Conservation (phyloP, 2,329 filamentous ascomycete genomes). For the Beauveria scarabaeidicola region DNA sequence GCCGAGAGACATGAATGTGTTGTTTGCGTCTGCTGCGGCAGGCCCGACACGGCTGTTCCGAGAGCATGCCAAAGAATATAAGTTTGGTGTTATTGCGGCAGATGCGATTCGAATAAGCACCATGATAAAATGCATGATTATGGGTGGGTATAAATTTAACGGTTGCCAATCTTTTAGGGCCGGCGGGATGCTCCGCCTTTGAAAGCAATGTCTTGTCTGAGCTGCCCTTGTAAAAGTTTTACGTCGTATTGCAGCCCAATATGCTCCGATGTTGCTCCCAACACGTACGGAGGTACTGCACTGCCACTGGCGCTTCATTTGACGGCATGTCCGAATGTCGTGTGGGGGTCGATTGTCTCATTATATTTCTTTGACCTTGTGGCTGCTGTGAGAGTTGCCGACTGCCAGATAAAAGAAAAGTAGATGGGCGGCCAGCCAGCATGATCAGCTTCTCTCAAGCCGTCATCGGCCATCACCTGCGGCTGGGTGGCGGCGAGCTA, state of each 20-base stretch:
- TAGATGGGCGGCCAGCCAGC: neutral
- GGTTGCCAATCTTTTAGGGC: neutral
- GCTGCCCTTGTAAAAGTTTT: neutral
- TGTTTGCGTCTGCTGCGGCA: neutral
- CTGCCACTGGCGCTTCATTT: neutral
- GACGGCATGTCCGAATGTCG: neutral
- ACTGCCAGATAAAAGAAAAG: neutral
- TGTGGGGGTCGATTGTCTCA: neutral
- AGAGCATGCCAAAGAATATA: neutral
- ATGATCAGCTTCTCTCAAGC: neutral
- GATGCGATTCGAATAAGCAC: neutral
- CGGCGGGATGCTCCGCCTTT: neutral
- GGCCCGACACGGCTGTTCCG: neutral
- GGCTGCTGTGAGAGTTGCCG: neutral
- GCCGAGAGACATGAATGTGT: neutral
- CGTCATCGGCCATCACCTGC: neutral
- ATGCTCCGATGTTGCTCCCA: neutral
- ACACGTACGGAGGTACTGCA: neutral
- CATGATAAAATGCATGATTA: neutral
- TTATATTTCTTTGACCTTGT: neutral
- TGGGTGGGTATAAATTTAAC: neutral
- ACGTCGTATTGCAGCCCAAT: conserved; percentile 2
- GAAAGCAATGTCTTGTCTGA: neutral
- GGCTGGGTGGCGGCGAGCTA: neutral
- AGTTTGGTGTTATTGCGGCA: neutral